Conservation (phyloP, 768 basidiomycete species). For the Tephrocybe sp. region DNA sequence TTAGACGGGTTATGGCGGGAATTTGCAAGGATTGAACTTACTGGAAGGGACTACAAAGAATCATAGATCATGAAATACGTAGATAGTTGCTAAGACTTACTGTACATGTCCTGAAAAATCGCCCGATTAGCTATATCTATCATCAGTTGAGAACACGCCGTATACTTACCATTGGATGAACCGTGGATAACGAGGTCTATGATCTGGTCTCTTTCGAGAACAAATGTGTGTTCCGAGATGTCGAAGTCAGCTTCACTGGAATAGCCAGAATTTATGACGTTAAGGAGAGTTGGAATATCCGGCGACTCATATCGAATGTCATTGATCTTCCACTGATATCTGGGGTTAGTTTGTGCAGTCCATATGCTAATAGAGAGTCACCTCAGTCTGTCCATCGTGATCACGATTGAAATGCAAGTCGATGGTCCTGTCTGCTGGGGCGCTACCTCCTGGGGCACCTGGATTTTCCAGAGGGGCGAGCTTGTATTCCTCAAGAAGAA, state of each 20-base stretch:
- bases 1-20: neutral
- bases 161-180: constrained; percentile 18
- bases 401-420: constrained; percentile 24
- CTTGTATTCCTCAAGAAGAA: constrained; percentile 12
- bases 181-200: constrained; percentile 25
- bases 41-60: neutral
- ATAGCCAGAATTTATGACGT: constrained; percentile 19
- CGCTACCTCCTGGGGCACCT: constrained; percentile 25
- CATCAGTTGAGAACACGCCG: neutral
- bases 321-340: constrained; percentile 17
- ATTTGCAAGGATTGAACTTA: neutral
- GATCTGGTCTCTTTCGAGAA: constrained; percentile 17
- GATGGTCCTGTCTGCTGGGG: constrained; percentile 15
- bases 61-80: neutral
- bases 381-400: constrained; percentile 30
- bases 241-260: constrained; percentile 15
- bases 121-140: neutral
- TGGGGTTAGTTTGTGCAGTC: neutral
- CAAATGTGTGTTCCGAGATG: constrained; percentile 20
- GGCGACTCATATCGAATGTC: constrained; percentile 20
- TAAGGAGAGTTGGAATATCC: constrained; percentile 21
- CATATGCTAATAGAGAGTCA: constrained; percentile 3
- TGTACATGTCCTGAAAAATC: neutral
- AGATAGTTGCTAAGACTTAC: neutral
- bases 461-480: constrained; percentile 32